Conservation (phyloP, 176 grass and related monocot genomes). For the Secale cereale region DNA sequence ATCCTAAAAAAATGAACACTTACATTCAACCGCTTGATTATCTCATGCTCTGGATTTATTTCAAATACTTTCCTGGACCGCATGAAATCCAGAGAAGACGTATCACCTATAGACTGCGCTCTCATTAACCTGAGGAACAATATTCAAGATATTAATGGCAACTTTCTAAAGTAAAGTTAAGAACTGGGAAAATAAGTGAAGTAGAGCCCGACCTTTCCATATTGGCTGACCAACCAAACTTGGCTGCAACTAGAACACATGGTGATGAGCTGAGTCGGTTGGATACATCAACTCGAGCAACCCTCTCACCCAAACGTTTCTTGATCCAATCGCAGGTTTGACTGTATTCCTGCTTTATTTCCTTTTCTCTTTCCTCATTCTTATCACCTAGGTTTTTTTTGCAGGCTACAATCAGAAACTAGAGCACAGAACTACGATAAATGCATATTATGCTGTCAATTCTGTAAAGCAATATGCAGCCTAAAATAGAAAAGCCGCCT, state of each 20-base stretch:
- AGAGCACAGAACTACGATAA: background rate
- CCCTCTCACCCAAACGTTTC: slow-evolving; percentile 80
- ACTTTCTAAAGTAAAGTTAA: background rate
- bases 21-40: slow-evolving; percentile 88
- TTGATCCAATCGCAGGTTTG: slow-evolving; percentile 98
- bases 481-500: background rate
- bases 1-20: slow-evolving; percentile 14
- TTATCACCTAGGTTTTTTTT: slow-evolving; percentile 63
- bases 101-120: slow-evolving; percentile 81
- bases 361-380: slow-evolving; percentile 84
- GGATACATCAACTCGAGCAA: slow-evolving; percentile 88
- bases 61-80: slow-evolving; percentile 94
- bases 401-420: slow-evolving; percentile 8
- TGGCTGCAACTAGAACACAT: slow-evolving; percentile 89
- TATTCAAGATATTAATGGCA: background rate
- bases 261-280: slow-evolving; percentile 86
- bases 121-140: slow-evolving; percentile 73
- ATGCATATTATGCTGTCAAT: background rate
- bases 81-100: slow-evolving; percentile 84
- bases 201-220: slow-evolving; percentile 73
- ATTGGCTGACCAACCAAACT: slow-evolving; percentile 99
- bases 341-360: slow-evolving; percentile 87
- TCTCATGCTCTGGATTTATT: slow-evolving; percentile 93
- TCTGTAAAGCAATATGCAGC: background rate
- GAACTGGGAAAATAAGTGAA: background rate